Evolutionary conservation across 1,284 basidiomycete genomes (phyloP).

Genomic region (Boletus mariae): DNA sequence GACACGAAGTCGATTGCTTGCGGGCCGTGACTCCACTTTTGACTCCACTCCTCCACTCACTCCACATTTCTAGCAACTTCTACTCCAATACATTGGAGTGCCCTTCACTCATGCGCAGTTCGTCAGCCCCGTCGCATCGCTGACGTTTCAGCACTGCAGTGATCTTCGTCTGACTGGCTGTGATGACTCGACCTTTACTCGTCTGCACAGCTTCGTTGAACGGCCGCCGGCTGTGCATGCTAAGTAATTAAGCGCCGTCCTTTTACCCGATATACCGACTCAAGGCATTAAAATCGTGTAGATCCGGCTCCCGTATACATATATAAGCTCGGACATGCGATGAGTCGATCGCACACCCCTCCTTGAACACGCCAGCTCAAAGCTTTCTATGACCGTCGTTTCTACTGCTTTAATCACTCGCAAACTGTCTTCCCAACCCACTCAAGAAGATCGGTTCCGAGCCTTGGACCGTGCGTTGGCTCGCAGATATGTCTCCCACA

Average conservation of each 20-base stretch:
- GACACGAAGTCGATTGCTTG: neutral
- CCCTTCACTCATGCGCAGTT: no score
- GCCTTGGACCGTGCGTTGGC: constrained; percentile 32
- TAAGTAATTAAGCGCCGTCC: no score
- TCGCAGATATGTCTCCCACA: constrained; percentile 28
- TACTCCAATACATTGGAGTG: neutral
- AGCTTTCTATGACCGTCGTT: constrained; percentile 23
- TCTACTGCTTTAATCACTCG: constrained; percentile 15
- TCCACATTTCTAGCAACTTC: neutral
- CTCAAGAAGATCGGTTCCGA: constrained; percentile 30
- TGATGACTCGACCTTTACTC: neutral
- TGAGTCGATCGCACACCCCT: neutral
- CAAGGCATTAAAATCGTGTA: neutral
- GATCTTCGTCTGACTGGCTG: neutral
- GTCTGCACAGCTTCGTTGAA: neutral
- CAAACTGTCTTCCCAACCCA: constrained; percentile 27
- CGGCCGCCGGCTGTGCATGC: no score
- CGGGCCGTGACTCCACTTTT: neutral
- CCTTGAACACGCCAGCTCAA: neutral
- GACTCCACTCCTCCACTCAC: neutral
- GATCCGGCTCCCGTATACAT: neutral
- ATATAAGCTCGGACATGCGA: neutral
- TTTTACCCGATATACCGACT: neutral
- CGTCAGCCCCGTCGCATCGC: neutral
- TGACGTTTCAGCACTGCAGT: neutral